Conservation (phyloP, 169 alveolate species). For the Sarcocystis neurona region DNA sequence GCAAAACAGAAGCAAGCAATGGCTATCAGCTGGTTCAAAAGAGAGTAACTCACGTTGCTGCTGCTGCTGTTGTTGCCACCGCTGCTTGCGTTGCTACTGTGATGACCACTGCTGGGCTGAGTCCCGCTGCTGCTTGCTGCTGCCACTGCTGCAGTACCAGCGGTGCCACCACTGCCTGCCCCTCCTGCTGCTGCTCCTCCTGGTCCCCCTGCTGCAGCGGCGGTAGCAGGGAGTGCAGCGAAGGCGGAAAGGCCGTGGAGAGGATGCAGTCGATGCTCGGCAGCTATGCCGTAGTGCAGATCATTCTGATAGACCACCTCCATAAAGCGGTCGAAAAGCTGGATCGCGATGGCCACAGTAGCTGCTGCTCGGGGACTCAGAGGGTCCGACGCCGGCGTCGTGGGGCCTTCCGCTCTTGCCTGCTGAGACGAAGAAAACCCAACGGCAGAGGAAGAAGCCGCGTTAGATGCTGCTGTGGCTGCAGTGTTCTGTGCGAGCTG, state of each 20-base stretch:
- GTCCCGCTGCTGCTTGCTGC: too few species aligned
- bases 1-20: conserved; percentile 51
- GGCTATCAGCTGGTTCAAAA: conserved; percentile 45
- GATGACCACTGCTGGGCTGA: too few species aligned
- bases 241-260: conserved; percentile 20
- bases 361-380: conserved; percentile 52
- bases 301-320: conserved; percentile 29
- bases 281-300: conserved; percentile 34
- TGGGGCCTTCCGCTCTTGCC: conserved; percentile 16
- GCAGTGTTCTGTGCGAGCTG: conserved; percentile 42
- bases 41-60: neutral
- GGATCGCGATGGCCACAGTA: conserved; percentile 30
- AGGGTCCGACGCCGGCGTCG: conserved; percentile 32
- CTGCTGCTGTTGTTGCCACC: too few species aligned
- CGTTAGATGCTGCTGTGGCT: neutral
- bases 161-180: too few species aligned
- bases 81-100: too few species aligned
- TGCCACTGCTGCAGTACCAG: too few species aligned
- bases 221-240: too few species aligned
- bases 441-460: too few species aligned
- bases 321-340: conserved; percentile 56
- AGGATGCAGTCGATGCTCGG: conserved; percentile 41
- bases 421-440: too few species aligned
- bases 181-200: neutral
- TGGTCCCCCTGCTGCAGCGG: too few species aligned